Evolutionary conservation across 768 basidiomycete genomes (phyloP), one percentile per base, ranked within the genome.

Genomic region (Polyporus arcularius): DNA sequence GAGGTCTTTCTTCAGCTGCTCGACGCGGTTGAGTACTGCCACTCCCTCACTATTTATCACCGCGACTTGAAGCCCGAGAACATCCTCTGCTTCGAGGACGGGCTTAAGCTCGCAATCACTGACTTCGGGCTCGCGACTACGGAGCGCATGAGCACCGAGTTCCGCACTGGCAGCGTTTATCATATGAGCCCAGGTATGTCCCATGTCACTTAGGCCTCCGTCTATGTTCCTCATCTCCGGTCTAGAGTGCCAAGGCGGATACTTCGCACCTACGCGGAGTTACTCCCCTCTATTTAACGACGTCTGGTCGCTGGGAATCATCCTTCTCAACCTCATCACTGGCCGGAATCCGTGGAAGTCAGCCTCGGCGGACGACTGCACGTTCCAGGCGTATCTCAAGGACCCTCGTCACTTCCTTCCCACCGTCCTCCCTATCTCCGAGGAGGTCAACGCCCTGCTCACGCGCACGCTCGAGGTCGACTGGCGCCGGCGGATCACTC

Each of bases 21-120:
- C 66, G 94, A 96, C 68, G 92, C 94, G 6, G 90, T 98, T 70
- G 89, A 94, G 67, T 90, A 95, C 74, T 95, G 94, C 74, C 96
- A 99, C 74, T 84, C 84, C 18, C 79, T 91, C 50, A 92, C 92
- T 47, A 94, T 99, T 69, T 96, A 92, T 78, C 96, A 98, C 73
- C 91, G 96, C 47, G 96, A 98, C 73, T 78, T 99, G 70, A 99
- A 98, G 80, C 96, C 96, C 4, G 96, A 99, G 78, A 97, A 93
- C 72, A 85, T 97, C 58, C 80, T 98, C 48, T 96, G 94, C 74
- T 90, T 88, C 78, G 82, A 88, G 72, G 75, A 82, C 64, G 95
- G 94, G 50, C 78, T 82, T 65, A 81, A 85, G 53, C 84, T 97
- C 54, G 88, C 92, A 53, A 84, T 98, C 63, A 96, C 95, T 40